phyloP scores from a whole-genome alignment of 2,329 filamentous ascomycete genomes.

The Cladophialophora bantiana region DNA sequence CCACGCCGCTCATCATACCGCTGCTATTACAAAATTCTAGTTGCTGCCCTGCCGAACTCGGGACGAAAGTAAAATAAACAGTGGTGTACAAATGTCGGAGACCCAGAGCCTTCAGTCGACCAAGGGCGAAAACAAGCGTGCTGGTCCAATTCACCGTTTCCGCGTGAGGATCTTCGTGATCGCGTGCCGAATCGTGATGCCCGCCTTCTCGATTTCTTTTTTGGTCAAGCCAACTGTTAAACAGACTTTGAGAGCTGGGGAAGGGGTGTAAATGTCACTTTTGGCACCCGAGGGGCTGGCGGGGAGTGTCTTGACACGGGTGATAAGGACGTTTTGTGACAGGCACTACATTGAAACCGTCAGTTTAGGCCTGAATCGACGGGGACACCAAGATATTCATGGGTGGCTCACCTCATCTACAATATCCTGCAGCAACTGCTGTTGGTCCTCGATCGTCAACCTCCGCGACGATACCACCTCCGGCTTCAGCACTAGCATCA shows the following conservation, averaged over 20 bases:
- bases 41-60: not conserved
- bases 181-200: constrained; percentile 84
- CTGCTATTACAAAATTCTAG: constrained; percentile 10
- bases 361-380: not conserved
- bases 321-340: constrained; percentile 87
- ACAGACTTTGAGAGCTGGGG: constrained; percentile 86
- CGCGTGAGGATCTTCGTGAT: constrained; percentile 86
- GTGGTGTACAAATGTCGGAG: not conserved
- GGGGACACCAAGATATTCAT: not conserved
- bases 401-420: constrained; percentile 85
- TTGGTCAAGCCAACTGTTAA: constrained; percentile 85
- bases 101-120: not conserved
- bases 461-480: constrained; percentile 77
- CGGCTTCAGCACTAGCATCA: constrained; percentile 82
- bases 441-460: constrained; percentile 77
- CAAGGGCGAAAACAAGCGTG: not conserved
- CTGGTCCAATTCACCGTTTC: constrained; percentile 49
- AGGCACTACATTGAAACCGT: constrained; percentile 65
- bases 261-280: constrained; percentile 71
- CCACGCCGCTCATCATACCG: not conserved
- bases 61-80: not conserved
- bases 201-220: constrained; percentile 96
- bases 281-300: constrained; percentile 66
- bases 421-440: constrained; percentile 82
- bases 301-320: constrained; percentile 80